Conservation (phyloP, 495 filamentous ascomycete genomes). For the Penicillium goetzii region DNA sequence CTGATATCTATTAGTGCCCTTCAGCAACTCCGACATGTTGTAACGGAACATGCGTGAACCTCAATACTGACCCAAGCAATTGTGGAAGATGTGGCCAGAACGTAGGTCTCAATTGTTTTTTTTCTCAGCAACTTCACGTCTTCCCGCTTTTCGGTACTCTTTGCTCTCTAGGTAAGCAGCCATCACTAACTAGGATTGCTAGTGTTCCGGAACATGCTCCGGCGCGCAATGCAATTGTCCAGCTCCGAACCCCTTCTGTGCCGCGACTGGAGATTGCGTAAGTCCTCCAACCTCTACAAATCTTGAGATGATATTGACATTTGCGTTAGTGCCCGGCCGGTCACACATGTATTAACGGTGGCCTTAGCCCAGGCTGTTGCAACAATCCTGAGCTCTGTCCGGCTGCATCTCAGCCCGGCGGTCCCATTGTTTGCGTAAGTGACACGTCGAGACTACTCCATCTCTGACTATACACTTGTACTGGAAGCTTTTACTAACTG, state of each 20-base stretch:
- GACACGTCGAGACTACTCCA: background rate
- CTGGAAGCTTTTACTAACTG: background rate
- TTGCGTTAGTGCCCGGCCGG: constrained; percentile 21
- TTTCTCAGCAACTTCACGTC: background rate
- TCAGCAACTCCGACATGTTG: constrained; percentile 10
- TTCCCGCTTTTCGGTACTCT: background rate
- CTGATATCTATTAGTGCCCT: too few relatives aligned
- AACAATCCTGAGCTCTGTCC: constrained; percentile 22
- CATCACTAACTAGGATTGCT: background rate
- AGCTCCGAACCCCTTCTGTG: constrained; percentile 18
- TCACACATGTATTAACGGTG: constrained; percentile 21
- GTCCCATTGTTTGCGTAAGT: constrained; percentile 30
- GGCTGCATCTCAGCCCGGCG: constrained; percentile 19
- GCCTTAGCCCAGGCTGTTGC: constrained; percentile 28
- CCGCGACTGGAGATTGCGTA: constrained; percentile 25
- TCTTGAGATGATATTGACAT: background rate
- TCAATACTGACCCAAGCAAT: constrained; percentile 12
- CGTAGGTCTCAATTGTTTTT: background rate
- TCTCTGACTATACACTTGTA: background rate
- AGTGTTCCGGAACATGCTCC: constrained; percentile 27
- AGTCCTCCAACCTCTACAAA: constrained; percentile 1
- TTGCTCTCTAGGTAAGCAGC: background rate
- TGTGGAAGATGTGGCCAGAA: constrained; percentile 25
- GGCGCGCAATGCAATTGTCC: constrained; percentile 22
- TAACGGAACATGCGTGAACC: constrained; percentile 18